phyloP scores from a whole-genome alignment of 306 rosid genomes.

The Canavalia ensiformis region DNA sequence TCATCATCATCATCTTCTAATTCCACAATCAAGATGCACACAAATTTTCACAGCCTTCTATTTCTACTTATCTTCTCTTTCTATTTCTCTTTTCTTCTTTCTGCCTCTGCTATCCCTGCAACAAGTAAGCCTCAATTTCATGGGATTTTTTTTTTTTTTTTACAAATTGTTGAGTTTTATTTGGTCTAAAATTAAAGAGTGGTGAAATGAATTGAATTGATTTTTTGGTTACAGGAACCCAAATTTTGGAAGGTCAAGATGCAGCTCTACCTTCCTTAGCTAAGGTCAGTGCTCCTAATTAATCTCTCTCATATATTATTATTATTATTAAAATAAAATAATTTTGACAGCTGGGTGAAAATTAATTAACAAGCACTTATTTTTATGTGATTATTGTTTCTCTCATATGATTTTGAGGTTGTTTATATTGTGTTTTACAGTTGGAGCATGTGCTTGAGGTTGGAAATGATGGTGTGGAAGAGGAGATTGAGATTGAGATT shows the following conservation, averaged over 20 bases:
- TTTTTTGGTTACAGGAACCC: conserved; percentile 45
- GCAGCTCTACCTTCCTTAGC: conserved; percentile 39
- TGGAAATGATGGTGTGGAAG: conserved; percentile 37
- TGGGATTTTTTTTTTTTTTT: background rate
- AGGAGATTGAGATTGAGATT: background rate
- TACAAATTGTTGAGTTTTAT: background rate
- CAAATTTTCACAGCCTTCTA: background rate
- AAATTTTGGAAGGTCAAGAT: conserved; percentile 42
- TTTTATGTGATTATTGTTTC: too few species aligned
- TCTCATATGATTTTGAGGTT: background rate
- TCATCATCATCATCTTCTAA: conserved; percentile 16
- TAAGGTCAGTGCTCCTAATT: conserved; percentile 45
- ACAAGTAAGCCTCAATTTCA: conserved; percentile 45
- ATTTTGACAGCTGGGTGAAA: background rate
- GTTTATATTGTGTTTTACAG: conserved; percentile 24
- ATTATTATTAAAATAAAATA: too few species aligned
- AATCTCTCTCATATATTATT: background rate
- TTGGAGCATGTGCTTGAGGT: conserved; percentile 18
- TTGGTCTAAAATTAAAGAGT: background rate
- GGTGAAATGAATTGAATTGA: conserved; percentile 10
- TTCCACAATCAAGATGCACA: conserved; percentile 46
- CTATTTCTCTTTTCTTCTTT: conserved; percentile 37
- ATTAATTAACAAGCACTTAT: too few species aligned
- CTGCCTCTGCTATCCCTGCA: conserved; percentile 50
- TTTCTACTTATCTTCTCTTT: conserved; percentile 32